Evolutionary conservation across 2,329 filamentous ascomycete species (phyloP).

Genomic region (Chaetoscypha palmicola): DNA sequence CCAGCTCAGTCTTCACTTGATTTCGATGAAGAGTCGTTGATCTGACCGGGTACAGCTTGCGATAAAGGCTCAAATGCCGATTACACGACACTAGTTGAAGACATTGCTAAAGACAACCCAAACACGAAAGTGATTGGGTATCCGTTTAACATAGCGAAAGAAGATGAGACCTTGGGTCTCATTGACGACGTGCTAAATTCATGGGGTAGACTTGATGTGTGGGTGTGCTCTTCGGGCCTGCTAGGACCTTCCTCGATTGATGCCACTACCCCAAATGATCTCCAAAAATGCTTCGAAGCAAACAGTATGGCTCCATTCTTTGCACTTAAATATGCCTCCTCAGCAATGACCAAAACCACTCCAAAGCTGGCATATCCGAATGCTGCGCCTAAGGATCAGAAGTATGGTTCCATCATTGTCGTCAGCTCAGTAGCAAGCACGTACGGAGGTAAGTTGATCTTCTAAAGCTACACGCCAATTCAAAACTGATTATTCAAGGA

Average conservation of each 20-base stretch:
- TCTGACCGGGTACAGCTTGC: constrained; percentile 37
- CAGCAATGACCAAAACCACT: constrained; percentile 55
- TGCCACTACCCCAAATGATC: constrained; percentile 47
- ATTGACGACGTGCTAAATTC: constrained; percentile 58
- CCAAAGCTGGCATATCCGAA: constrained; percentile 50
- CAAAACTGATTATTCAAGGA: constrained; percentile 22
- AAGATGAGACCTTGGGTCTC: constrained; percentile 52
- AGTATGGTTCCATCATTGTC: constrained; percentile 58
- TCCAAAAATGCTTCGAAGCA: constrained; percentile 52
- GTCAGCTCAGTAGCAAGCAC: constrained; percentile 50
- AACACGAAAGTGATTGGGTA: constrained; percentile 56
- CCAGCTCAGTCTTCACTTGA: no score
- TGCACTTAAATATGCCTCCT: constrained; percentile 56
- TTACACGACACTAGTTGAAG: constrained; percentile 36
- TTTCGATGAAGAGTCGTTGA: no score
- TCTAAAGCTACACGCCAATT: neutral
- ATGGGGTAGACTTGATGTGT: constrained; percentile 54
- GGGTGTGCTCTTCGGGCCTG: constrained; percentile 50
- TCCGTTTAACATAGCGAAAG: constrained; percentile 50
- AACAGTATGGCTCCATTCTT: constrained; percentile 58
- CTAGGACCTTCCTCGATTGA: constrained; percentile 51
- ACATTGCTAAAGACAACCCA: constrained; percentile 38
- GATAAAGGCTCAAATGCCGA: constrained; percentile 36
- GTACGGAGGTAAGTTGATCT: constrained; percentile 36
- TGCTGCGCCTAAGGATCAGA: constrained; percentile 50